Evolutionary conservation across 1,284 basidiomycete genomes (phyloP), one percentile per base, ranked within the genome.

Genomic region (Coniferiporia weirii): DNA sequence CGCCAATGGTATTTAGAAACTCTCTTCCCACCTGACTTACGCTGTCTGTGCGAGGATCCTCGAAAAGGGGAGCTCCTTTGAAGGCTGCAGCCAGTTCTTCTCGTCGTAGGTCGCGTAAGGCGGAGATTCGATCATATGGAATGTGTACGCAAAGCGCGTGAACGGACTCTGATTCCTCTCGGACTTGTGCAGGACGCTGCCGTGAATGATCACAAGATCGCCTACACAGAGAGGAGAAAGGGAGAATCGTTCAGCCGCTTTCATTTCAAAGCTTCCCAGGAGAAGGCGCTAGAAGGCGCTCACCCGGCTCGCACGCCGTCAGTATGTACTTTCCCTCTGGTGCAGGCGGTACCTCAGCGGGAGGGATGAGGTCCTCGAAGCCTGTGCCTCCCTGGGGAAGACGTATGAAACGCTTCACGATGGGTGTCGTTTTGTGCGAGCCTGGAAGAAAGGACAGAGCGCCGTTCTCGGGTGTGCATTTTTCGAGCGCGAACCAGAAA

Each of bases 401-500:
- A 9, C 93, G 84, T 13, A 96, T 83, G 68, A 98, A 93, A 19
- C 95, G 87, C 66, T 91, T 89, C 5, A 83, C 81, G 56, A 95
- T 83, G 2, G 84, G 81, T 3, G 79, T 74, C 0, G 77, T 84
- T 50, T 87, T 78, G 71, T 98, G 95, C 3, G 92, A 95, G n/a
- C 93, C 93, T 0, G 94, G 93, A 0, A 94, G 77, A 74, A 98
- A 98, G 1, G 89, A 94, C 46, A 97, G 78, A 20, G 94, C 93
- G 3, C 95, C 95, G 66, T 98, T 98, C 53, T 77, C 74, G 1
- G 82, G 71, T 5, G 92, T 94, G 69, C 93, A 95, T 62, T 84
- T 82, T 70, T 98, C 95, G 19, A 98, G 76, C 0, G 95, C 92
- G 60, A 98, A 91, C 96, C 96, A 99, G 69, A 95, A 93, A 0